These are phyloP conservation scores for Scheffersomyces parashehatae DNA, from an alignment of 1,139 yeast species.

Conservation along the genomic window DNA sequence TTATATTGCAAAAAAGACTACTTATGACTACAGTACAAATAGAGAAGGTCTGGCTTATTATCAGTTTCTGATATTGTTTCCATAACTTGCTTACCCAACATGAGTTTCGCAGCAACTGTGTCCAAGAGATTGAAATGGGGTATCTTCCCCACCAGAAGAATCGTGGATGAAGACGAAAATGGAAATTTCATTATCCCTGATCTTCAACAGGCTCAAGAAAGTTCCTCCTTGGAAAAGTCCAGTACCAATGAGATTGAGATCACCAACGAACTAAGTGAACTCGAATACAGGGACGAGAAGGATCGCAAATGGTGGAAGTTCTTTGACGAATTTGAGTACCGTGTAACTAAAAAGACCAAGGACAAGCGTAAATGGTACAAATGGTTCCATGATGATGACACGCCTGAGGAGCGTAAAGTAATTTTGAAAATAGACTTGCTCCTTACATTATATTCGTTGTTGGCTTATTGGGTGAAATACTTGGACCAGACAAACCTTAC, in stretches of 20 bases:
- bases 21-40: too few species aligned
- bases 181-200: constrained; percentile 6
- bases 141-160: constrained; percentile 44
- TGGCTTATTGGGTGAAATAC: constrained; percentile 70
- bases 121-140: constrained; percentile 47
- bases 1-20: too few species aligned
- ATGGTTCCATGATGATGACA: constrained; percentile 59
- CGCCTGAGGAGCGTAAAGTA: constrained; percentile 54
- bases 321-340: constrained; percentile 61
- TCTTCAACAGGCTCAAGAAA: background rate
- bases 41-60: too few species aligned
- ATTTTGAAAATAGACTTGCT: constrained; percentile 62
- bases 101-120: background rate
- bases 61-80: too few species aligned
- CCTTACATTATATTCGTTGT: constrained; percentile 57
- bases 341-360: constrained; percentile 39
- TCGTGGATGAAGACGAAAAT: constrained; percentile 35
- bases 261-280: background rate
- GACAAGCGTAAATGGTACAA: constrained; percentile 51
- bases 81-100: too few species aligned
- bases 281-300: constrained; percentile 60
- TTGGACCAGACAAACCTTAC: constrained; percentile 60
- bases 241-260: background rate
- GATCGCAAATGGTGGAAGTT: constrained; percentile 62
- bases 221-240: background rate